Conservation (phyloP, 2,329 filamentous ascomycete species). For the Sporothrix protearum region DNA sequence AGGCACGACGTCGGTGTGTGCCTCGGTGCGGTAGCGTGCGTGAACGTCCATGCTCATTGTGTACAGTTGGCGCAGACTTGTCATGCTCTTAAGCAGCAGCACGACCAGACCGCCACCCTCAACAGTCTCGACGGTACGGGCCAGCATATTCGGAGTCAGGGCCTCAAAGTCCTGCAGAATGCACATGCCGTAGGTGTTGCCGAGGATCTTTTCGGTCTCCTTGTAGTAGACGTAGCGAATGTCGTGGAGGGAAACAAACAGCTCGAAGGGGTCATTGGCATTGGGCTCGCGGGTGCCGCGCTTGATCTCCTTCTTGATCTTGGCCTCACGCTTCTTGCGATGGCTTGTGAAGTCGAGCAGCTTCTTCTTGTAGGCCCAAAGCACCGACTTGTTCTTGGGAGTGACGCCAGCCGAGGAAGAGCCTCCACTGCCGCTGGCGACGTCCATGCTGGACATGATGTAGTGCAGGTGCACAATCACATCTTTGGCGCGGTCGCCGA, state of each 20-base stretch:
- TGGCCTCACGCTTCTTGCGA: conserved; percentile 94
- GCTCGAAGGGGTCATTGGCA: conserved; percentile 89
- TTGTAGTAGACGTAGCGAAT: conserved; percentile 99
- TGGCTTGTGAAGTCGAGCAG: conserved; percentile 92
- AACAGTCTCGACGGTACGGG: conserved; percentile 93
- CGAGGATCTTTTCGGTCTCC: conserved; percentile 97
- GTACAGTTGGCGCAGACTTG: conserved; percentile 93
- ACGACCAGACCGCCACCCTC: conserved; percentile 92
- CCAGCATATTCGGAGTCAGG: conserved; percentile 92
- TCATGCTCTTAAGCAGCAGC: conserved; percentile 92
- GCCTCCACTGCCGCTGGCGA: conserved; percentile 14
- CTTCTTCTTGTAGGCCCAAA: conserved; percentile 98
- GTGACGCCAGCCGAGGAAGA: conserved; percentile 55
- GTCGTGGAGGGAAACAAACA: conserved; percentile 93
- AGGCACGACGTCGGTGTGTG: conserved; percentile 89
- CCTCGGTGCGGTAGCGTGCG: conserved; percentile 92
- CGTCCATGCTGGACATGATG: conserved; percentile 73
- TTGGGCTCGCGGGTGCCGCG: conserved; percentile 89
- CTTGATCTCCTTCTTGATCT: conserved; percentile 98
- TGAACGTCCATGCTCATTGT: conserved; percentile 97
- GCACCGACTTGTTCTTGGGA: conserved; percentile 90
- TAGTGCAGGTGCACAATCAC: conserved; percentile 91
- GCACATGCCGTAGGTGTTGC: conserved; percentile 79
- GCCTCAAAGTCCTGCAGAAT: conserved; percentile 98
- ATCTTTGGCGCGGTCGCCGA: conserved; percentile 92